Conservation (phyloP, 257 asterid genomes). For the Solanum ahanhuiri region DNA sequence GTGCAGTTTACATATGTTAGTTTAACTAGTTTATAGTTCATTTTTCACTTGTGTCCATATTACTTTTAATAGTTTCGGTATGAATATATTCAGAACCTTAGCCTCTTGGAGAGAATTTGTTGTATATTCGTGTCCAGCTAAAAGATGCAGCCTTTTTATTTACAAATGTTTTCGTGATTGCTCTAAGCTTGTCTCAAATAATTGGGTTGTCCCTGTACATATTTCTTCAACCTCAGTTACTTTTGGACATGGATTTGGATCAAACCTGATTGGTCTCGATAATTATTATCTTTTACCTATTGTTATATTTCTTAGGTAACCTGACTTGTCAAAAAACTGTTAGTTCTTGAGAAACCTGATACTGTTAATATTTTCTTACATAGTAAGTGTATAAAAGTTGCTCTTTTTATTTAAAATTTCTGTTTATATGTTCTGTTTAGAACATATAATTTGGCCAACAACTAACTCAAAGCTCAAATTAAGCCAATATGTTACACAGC, state of each 20-base stretch:
- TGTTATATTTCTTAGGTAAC: not conserved
- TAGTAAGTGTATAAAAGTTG: not conserved
- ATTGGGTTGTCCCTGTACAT: not conserved
- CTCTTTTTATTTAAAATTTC: not conserved
- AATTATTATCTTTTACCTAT: not conserved
- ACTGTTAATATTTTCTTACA: not conserved
- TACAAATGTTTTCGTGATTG: not conserved
- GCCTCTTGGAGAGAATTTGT: not conserved
- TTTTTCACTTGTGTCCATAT: not conserved
- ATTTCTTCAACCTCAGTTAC: not conserved
- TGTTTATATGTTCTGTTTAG: not conserved
- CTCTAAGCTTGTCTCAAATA: not conserved
- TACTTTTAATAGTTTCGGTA: not conserved
- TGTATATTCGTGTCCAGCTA: constrained; percentile 9
- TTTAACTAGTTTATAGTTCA: constrained; percentile 1
- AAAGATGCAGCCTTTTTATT: not conserved
- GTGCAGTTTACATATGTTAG: not conserved
- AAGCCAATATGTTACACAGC: not conserved
- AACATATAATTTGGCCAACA: not conserved
- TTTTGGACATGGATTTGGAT: not conserved
- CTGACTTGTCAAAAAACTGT: no score
- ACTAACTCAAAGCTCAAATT: not conserved
- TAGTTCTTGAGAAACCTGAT: not conserved
- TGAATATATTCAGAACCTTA: not conserved
- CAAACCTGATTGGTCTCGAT: not conserved